Evolutionary conservation across 257 asterid genomes (phyloP), one percentile per base, ranked within the genome.

Genomic region (Lantana camara): DNA sequence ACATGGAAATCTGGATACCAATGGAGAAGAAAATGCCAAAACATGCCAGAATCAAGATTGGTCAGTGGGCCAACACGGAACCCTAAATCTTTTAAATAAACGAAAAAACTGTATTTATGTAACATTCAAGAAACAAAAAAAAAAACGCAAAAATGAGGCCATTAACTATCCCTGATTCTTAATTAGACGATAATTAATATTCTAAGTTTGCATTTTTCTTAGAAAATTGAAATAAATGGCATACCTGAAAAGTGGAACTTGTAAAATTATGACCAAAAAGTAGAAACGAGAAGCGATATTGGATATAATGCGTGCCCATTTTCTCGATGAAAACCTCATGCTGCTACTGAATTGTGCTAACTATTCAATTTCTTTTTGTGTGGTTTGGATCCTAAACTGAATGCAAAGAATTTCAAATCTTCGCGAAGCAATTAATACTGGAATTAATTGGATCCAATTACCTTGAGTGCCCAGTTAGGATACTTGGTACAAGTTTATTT

Each of bases 221-320:
- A n/a, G n/a, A n/a, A n/a, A n/a, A n/a, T n/a, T n/a, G n/a, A 27
- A 8, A 38, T n/a, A 27, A 55, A 62, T 50, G 12, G 22, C 5
- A 24, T 75, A 84, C 96, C 90, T 72, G 86, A 88, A 88, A 73
- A 82, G 85, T 50, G 93, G 96, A 68, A 88, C 21, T 75, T 84
- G 88, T n/a, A 73, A 50, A 9, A 88, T 74, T 22, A 88, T 79
- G 20, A 85, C 41, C 71, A 74, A 49, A 66, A 88, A 85, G 76
- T 66, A 85, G 29, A 85, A 7, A 19, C 29, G 73, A n/a, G 81
- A 69, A 13, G 96, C 86, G n/a, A 55, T 14, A 5, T 61, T 72
- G 35, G 85, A 80, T 60, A 82, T 63, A 35, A 22, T 66, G 9
- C 35, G 64, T 45, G 92, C 88, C 79, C 74, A 71, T 77, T 75